A percentile compares a stretch with the other conserved stretches of the same genome.
Evolutionary conservation across 2,329 filamentous ascomycete species (phyloP).

Genomic region (Parafenestella ontariensis): DNA sequence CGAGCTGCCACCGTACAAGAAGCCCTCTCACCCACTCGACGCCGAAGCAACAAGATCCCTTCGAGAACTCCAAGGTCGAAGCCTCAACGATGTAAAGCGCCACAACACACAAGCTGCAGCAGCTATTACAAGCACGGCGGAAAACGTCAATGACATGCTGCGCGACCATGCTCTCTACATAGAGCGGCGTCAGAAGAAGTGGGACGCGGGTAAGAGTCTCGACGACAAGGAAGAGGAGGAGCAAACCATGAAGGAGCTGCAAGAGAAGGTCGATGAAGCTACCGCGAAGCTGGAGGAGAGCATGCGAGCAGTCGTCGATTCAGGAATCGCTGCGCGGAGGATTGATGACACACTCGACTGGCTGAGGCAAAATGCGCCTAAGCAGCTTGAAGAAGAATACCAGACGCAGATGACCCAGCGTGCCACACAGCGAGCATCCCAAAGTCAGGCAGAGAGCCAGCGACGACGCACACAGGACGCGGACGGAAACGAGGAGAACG

Average conservation of each 20-base stretch:
- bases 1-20: constrained; percentile 60
- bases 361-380: constrained; percentile 49
- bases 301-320: constrained; percentile 66
- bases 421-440: constrained; percentile 41
- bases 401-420: constrained; percentile 47
- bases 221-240: constrained; percentile 51
- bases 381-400: constrained; percentile 35
- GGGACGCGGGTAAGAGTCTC: constrained; percentile 44
- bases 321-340: constrained; percentile 55
- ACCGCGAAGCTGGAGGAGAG: constrained; percentile 64
- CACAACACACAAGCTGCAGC: constrained; percentile 57
- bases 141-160: constrained; percentile 64
- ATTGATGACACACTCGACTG: constrained; percentile 54
- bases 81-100: constrained; percentile 55
- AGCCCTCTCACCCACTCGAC: constrained; percentile 61
- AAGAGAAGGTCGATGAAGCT: constrained; percentile 57
- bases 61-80: constrained; percentile 52
- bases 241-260: constrained; percentile 47
- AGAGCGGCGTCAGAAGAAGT: constrained; percentile 41
- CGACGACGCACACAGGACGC: constrained; percentile 18
- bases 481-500: constrained; percentile 37
- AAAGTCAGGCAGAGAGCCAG: constrained; percentile 32
- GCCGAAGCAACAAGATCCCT: constrained; percentile 55
- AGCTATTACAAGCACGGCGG: constrained; percentile 58
- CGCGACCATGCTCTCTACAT: constrained; percentile 49